These are phyloP conservation scores for Lumnitzera racemosa DNA, from an alignment of 345 rosid species.

Conservation along the genomic window DNA sequence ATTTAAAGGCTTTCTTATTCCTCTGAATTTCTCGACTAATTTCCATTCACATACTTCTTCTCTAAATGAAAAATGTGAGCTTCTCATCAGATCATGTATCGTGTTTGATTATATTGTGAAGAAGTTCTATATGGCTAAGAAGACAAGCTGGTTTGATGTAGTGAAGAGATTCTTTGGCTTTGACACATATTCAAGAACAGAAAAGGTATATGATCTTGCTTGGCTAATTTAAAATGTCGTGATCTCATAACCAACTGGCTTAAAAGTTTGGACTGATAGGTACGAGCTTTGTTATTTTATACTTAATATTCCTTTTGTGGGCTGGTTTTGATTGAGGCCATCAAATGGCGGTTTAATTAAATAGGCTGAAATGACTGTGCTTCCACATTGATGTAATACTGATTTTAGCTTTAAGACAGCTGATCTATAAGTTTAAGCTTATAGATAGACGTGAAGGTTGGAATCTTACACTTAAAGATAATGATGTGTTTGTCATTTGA, in stretches of 20 bases:
- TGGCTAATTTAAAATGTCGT: not conserved
- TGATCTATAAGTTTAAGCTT: not conserved
- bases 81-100: not conserved
- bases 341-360: too few relatives aligned
- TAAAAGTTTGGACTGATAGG: not conserved
- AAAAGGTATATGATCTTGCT: conserved; percentile 41
- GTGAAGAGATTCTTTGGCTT: conserved; percentile 61
- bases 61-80: too few relatives aligned
- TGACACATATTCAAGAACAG: conserved; percentile 35
- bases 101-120: conserved; percentile 6
- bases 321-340: too few relatives aligned
- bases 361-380: too few relatives aligned
- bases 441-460: not conserved
- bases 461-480: not conserved
- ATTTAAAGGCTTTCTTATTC: too few relatives aligned
- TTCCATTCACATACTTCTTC: too few relatives aligned
- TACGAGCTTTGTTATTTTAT: not conserved
- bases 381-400: too few relatives aligned
- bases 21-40: too few relatives aligned
- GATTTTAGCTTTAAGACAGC: not conserved
- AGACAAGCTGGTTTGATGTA: conserved; percentile 64
- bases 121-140: conserved; percentile 52
- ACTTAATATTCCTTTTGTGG: too few relatives aligned
- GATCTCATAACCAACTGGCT: not conserved
- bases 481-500: not conserved